Evolutionary conservation across 768 basidiomycete genomes (phyloP).

Genomic region (Lentinus tigrinus): DNA sequence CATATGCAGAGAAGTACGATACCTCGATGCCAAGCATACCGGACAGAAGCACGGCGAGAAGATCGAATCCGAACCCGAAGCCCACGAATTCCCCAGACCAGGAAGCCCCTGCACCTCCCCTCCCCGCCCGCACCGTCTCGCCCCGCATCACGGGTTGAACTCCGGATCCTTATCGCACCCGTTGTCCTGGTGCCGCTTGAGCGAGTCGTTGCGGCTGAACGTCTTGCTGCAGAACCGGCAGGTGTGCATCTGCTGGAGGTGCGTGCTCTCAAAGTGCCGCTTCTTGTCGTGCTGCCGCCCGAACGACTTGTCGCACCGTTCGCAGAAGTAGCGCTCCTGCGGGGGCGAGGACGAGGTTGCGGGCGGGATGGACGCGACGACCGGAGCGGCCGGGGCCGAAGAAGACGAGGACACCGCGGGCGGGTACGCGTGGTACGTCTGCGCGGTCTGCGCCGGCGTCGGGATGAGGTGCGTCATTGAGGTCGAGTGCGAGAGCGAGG

Average conservation of each 20-base stretch:
- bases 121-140: neutral
- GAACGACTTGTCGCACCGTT: slow-evolving; percentile 76
- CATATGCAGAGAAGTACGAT: neutral
- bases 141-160: slow-evolving; percentile 16
- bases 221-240: slow-evolving; percentile 76
- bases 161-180: slow-evolving; percentile 68
- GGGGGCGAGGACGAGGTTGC: slow-evolving; percentile 33
- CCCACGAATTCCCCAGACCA: neutral
- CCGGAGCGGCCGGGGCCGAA: neutral
- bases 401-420: neutral
- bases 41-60: neutral
- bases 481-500: slow-evolving; percentile 16
- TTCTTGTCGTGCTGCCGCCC: slow-evolving; percentile 81
- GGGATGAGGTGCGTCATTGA: slow-evolving; percentile 13
- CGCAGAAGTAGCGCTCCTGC: slow-evolving; percentile 71
- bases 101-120: neutral
- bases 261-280: slow-evolving; percentile 78
- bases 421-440: slow-evolving; percentile 16
- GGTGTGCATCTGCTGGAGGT: slow-evolving; percentile 60
- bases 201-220: slow-evolving; percentile 76
- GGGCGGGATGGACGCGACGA: slow-evolving; percentile 23
- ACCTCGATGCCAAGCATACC: neutral
- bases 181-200: slow-evolving; percentile 81
- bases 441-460: slow-evolving; percentile 20
- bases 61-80: slow-evolving; percentile 1